Base-by-base conservation (phyloP, 108 stramenopile species). In the Halocafeteria seosinensis region DNA sequence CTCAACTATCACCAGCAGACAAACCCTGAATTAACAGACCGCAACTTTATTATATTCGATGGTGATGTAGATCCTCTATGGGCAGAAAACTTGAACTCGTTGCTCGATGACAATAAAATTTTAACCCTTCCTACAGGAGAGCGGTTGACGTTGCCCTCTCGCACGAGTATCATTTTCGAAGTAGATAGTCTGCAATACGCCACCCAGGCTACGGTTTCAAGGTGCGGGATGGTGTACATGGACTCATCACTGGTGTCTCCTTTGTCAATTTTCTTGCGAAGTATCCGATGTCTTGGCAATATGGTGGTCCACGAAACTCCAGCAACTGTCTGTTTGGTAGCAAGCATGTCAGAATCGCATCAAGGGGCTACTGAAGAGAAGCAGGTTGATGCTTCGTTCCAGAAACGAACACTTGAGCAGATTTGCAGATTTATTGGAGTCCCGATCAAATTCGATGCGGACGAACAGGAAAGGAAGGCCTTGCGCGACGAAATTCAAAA, bases 141-240 rank as follows among this genome's bases (percentile, higher is more conserved):
- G 61, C 81, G 91, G 30, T 67, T 94, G 4, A 69, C 75, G 50
- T 87, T 95, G 53, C 90, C 90, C 8, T 66, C 79, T 63, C 88
- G 88, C 66, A 78, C 90, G 33, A 74, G 86, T 25, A 85, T 94
- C 38, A 78, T 94, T 32, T 82, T 94, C 8, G 93, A 90, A 60
- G 94, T 95, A 32, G 97, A 99, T 66, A 90, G 82, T 67, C 79
- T 99, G 34, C 71, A 73, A 29, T 82, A 87, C 51, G 97, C 94
- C 21, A 99, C 97, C 38, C 90, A 89, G 3, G 97, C 97, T 42
- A 95, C 94, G 4, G 97, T 99, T 23, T 87, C 85, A 30, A 85
- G 97, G 35, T 96, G 94, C 63, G 97, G 97, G 23, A 96, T 99
- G 93, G 84, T 92, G n/a, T 96, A 89, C 87, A 93, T 95, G 76